A percentile compares a stretch with the other conserved stretches of the same genome.
phyloP scores from a whole-genome alignment of 75 land plant genomes.

The Sequoiadendron giganteum region DNA sequence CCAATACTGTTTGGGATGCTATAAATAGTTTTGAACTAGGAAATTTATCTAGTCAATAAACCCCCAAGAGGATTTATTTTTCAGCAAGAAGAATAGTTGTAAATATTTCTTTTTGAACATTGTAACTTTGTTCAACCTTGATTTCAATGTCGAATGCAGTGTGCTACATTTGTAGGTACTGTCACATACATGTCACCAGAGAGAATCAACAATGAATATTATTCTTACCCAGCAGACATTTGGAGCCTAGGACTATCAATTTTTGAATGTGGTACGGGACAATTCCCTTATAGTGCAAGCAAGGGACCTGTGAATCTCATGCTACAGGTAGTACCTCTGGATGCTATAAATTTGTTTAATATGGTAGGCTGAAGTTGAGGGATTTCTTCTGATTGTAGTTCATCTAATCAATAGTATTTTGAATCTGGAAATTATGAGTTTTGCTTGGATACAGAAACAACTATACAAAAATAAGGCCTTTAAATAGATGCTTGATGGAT shows the following conservation, averaged over 20 bases:
- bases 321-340: constrained; percentile 66
- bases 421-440: neutral
- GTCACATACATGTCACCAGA: constrained; percentile 99
- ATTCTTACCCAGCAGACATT: constrained; percentile 97
- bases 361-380: neutral
- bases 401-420: neutral
- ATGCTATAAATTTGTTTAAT: constrained; percentile 8
- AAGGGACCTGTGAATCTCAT: constrained; percentile 96
- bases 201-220: constrained; percentile 87
- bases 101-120: neutral
- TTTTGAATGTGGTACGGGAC: constrained; percentile 96
- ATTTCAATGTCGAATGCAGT: constrained; percentile 42
- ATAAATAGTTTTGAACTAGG: neutral
- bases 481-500: neutral
- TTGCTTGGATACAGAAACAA: neutral
- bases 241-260: constrained; percentile 97
- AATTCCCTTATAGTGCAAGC: constrained; percentile 89
- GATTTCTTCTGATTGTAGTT: neutral
- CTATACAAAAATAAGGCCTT: neutral
- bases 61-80: neutral
- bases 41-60: neutral
- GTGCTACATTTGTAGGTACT: constrained; percentile 99
- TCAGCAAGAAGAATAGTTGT: neutral
- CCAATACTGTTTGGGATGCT: neutral
- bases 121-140: neutral